Percentiles rank a stretch among this genome's conserved stretches.
phyloP scores from a whole-genome alignment of 1,284 basidiomycete species.

The Naganishia sp. region DNA sequence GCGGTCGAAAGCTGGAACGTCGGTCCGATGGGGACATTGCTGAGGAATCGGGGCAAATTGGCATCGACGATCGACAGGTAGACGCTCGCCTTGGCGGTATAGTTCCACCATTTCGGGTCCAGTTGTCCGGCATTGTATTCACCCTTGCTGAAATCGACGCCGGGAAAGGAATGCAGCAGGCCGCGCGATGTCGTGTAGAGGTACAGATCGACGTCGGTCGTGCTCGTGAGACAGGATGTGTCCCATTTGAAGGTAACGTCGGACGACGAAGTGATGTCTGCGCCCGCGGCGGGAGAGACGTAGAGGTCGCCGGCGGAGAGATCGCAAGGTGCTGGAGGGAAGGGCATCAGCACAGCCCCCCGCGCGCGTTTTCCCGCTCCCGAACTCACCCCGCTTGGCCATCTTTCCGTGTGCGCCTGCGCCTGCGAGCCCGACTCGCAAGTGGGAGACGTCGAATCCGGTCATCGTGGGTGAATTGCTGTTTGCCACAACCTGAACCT shows the following conservation, averaged over 20 bases:
- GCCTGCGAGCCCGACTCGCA: conserved; percentile 27
- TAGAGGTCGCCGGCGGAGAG: conserved; percentile 68
- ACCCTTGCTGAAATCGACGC: conserved; percentile 62
- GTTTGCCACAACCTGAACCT: too few relatives aligned
- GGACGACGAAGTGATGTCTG: conserved; percentile 60
- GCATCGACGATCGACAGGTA: conserved; percentile 68
- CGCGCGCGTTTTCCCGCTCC: background rate
- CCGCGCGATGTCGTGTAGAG: conserved; percentile 58
- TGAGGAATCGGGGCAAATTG: conserved; percentile 61
- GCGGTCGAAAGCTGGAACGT: conserved; percentile 64
- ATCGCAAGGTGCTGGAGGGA: conserved; percentile 38
- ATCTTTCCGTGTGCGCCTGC: conserved; percentile 15
- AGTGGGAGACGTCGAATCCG: conserved; percentile 10
- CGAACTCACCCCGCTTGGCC: conserved; percentile 4
- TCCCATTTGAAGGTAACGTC: conserved; percentile 73
- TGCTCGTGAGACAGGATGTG: conserved; percentile 58
- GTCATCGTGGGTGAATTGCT: background rate
- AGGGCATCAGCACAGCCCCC: background rate
- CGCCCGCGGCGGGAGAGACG: conserved; percentile 61
- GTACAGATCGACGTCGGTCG: conserved; percentile 68
- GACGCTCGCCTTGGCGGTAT: conserved; percentile 60
- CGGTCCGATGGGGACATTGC: conserved; percentile 65
- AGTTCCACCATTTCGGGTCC: conserved; percentile 76
- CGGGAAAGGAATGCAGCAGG: conserved; percentile 66
- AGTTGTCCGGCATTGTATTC: conserved; percentile 59